phyloP scores from a whole-genome alignment of 2,329 filamentous ascomycete species.

The Aureobasidium leucospermi region DNA sequence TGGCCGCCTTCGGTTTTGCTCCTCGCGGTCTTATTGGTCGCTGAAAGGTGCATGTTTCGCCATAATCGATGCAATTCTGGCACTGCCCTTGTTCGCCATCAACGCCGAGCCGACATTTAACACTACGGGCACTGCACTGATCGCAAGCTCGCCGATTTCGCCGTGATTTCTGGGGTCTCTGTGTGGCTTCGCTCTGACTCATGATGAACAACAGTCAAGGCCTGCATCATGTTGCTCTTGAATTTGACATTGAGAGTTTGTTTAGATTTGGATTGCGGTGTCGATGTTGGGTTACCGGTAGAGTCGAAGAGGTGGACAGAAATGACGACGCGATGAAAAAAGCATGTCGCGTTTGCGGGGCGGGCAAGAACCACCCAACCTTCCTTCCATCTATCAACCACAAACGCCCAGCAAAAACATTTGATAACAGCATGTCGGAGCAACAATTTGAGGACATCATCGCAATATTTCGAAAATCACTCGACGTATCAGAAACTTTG shows the following conservation, averaged over 20 bases:
- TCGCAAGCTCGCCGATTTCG: constrained; percentile 27
- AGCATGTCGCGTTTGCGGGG: too few species aligned
- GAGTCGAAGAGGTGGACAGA: too few species aligned
- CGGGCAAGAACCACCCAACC: too few species aligned
- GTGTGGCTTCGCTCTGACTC: background rate
- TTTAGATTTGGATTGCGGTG: too few species aligned
- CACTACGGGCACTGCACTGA: constrained; percentile 40
- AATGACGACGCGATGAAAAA: too few species aligned
- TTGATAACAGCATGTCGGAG: background rate
- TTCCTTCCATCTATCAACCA: too few species aligned
- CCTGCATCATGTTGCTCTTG: background rate
- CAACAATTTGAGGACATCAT: background rate
- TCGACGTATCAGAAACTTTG: background rate
- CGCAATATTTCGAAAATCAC: background rate
- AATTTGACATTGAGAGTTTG: too few species aligned
- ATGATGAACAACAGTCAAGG: background rate
- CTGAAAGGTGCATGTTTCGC: constrained; percentile 42
- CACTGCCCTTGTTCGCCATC: constrained; percentile 38
- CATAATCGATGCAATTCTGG: constrained; percentile 45
- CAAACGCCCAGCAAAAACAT: too few species aligned
- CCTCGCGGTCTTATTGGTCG: constrained; percentile 33
- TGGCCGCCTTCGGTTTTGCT: constrained; percentile 18
- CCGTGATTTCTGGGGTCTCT: constrained; percentile 14
- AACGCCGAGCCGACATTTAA: constrained; percentile 35
- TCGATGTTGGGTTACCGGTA: too few species aligned